Conservation (phyloP, 306 rosid genomes). For the Vigna angularis region DNA sequence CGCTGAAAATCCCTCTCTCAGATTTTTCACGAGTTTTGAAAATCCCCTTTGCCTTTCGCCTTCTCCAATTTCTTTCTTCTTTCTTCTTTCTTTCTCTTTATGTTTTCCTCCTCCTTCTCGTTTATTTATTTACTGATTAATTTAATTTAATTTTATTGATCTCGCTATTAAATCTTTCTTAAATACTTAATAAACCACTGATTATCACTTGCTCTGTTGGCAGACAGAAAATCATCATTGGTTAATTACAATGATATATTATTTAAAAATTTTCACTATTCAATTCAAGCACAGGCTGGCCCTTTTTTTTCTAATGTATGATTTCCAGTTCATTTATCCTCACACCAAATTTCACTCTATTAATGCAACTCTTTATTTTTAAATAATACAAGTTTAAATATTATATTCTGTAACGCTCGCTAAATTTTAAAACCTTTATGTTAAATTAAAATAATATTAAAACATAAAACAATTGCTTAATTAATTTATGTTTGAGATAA, state of each 20-base stretch:
- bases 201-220: slow-evolving; percentile 15
- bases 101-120: neutral
- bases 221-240: slow-evolving; percentile 32
- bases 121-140: neutral
- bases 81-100: neutral
- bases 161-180: neutral
- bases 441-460: no score
- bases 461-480: no score
- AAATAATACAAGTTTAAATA: no score
- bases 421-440: no score
- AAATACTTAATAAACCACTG: neutral
- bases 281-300: slow-evolving; percentile 8
- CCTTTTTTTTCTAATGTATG: no score
- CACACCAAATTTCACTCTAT: neutral
- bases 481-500: neutral
- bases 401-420: no score
- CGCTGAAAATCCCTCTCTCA: slow-evolving; percentile 41
- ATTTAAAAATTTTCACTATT: neutral
- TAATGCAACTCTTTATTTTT: neutral
- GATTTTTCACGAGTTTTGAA: slow-evolving; percentile 39
- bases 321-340: neutral
- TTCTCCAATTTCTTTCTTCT: slow-evolving; percentile 39
- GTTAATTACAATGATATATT: slow-evolving; percentile 4
- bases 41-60: slow-evolving; percentile 41
- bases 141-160: neutral